Evolutionary conservation across 2,329 filamentous ascomycete genomes (phyloP).

Genomic region (Sporothrix mexicana): DNA sequence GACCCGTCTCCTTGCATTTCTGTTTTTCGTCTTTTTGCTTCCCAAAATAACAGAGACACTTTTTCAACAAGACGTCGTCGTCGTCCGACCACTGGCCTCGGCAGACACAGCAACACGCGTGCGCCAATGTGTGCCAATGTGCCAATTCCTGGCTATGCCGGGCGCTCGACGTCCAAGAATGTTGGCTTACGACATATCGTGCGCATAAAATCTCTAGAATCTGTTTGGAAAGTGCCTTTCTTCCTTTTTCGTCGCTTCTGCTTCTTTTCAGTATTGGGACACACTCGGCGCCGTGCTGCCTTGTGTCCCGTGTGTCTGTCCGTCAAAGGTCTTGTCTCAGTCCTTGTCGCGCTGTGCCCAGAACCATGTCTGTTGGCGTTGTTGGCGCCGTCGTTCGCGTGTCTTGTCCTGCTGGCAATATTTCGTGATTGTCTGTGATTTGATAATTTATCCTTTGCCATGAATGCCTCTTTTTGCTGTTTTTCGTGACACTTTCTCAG

Average conservation of each 20-base stretch:
- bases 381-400: background rate
- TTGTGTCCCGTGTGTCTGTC: background rate
- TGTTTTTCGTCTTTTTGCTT: background rate
- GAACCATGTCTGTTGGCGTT: background rate
- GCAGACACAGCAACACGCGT: constrained; percentile 9
- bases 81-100: background rate
- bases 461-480: background rate
- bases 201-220: background rate
- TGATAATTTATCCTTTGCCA: too few relatives aligned
- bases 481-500: background rate
- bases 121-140: background rate
- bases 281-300: constrained; percentile 20
- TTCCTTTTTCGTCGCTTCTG: too few relatives aligned
- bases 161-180: constrained; percentile 4
- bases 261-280: background rate
- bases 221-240: background rate
- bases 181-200: constrained; percentile 11
- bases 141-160: constrained; percentile 5
- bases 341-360: constrained; percentile 1
- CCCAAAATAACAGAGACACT: too few relatives aligned
- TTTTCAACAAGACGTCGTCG: background rate
- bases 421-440: background rate
- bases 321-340: background rate
- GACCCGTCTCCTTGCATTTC: too few relatives aligned
- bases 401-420: background rate